These are phyloP conservation scores for Tylopilus vinaceipallidus DNA, from an alignment of 768 basidiomycete species.

Conservation along the genomic window DNA sequence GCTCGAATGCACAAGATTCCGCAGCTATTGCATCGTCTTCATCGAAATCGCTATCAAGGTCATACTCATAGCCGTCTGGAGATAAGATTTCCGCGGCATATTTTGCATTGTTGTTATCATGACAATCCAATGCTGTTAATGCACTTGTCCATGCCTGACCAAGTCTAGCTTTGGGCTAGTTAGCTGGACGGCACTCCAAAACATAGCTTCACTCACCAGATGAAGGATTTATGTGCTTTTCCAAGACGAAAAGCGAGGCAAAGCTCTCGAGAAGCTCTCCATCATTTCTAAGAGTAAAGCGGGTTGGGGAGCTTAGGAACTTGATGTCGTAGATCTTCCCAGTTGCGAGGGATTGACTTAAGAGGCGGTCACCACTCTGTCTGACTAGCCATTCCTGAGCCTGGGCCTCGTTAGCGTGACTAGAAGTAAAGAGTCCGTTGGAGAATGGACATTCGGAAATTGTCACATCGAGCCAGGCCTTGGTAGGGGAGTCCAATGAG, in stretches of 20 bases:
- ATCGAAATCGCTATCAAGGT: conserved; percentile 26
- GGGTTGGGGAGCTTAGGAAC: conserved; percentile 12
- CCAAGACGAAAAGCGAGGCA: conserved; percentile 15
- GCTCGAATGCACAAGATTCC: too few species aligned
- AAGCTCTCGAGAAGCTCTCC: conserved; percentile 5
- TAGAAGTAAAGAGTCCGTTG: conserved; percentile 10
- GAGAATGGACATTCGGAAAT: conserved; percentile 14
- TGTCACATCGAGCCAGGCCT: conserved; percentile 11
- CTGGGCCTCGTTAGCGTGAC: background rate
- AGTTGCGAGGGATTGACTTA: conserved; percentile 16
- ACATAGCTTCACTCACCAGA: conserved; percentile 4
- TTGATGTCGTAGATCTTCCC: conserved; percentile 19
- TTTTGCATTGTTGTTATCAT: background rate
- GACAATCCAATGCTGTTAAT: background rate
- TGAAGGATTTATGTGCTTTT: conserved; percentile 3
- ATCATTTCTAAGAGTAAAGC: background rate
- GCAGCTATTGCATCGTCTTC: conserved; percentile 18
- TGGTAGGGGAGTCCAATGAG: background rate
- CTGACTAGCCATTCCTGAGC: conserved; percentile 1
- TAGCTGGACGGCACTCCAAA: background rate
- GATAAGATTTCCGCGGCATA: conserved; percentile 3
- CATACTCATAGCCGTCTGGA: conserved; percentile 15
- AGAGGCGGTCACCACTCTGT: conserved; percentile 4
- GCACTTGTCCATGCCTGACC: conserved; percentile 7
- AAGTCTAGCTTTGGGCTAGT: conserved; percentile 10